Evolutionary conservation across 1,284 basidiomycete species (phyloP).

Genomic region (Moesziomyces aphidis): DNA sequence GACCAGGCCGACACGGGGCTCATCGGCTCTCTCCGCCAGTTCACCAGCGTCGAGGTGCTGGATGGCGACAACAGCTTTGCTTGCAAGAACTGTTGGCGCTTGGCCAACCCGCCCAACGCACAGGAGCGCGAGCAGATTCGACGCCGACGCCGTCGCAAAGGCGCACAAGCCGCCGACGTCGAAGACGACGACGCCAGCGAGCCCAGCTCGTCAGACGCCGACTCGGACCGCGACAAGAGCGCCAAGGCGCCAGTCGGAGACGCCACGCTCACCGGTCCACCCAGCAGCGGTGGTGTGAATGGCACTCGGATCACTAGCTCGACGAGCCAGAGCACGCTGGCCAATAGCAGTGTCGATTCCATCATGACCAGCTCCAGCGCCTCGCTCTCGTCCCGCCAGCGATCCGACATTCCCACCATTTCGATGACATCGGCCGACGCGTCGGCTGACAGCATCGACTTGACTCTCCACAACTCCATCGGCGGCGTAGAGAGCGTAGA

Average conservation of each 20-base stretch:
- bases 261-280: constrained; percentile 10
- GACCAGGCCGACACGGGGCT: constrained; percentile 68
- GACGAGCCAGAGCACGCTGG: constrained; percentile 27
- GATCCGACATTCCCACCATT: constrained; percentile 41
- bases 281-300: constrained; percentile 1
- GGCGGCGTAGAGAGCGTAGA: constrained; percentile 4
- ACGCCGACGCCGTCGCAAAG: constrained; percentile 66
- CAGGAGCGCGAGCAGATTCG: constrained; percentile 64
- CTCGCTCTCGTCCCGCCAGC: constrained; percentile 19
- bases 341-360: constrained; percentile 34
- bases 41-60: constrained; percentile 88
- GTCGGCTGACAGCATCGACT: constrained; percentile 5
- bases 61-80: constrained; percentile 94
- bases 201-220: constrained; percentile 58
- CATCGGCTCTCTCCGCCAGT: constrained; percentile 78
- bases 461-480: constrained; percentile 7
- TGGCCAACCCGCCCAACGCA: constrained; percentile 73
- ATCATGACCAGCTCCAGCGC: constrained; percentile 34
- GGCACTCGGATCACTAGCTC: constrained; percentile 3
- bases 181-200: constrained; percentile 69
- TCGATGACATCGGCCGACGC: constrained; percentile 40
- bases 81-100: constrained; percentile 91
- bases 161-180: constrained; percentile 30
- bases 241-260: constrained; percentile 6
- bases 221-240: constrained; percentile 16